Evolutionary conservation across 164 flowering plant genomes (phyloP), one percentile per base, ranked within the genome.

Genomic region (Vitis rotundifolia): DNA sequence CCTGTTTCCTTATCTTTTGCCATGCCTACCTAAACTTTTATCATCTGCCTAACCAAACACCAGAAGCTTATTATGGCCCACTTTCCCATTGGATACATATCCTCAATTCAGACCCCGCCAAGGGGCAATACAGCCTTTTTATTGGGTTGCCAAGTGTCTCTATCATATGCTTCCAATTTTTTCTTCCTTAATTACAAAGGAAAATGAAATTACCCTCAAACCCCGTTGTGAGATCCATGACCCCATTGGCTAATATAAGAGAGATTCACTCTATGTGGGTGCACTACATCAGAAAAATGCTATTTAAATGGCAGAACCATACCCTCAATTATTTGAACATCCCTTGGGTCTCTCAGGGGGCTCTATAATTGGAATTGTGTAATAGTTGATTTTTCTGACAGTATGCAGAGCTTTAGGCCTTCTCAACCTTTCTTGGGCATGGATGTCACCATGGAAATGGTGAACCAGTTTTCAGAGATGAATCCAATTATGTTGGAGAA

Each of bases 101-200:
- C 29, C 55, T 19, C 11, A 49, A 31, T 49, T 13, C 48, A 55
- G 67, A 64, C 67, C 44, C 44, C 7, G 0, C 44, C 44, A 37
- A 37, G 44, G 44, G 44, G 44, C 5, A 37, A 37, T 37, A 37
- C 44, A 37, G 7, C 44, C 44, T 37, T 37, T 37, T 37, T 3
- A 12, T 67, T 22, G 63, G 63, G 44, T 13, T 44, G 9, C 69
- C 26, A 18, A 58, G 16, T 63, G 53, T 15, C 58, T 5, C 16
- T 54, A 13, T 48, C 59, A 7, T 54, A 8, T 61, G 22, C 16
- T 63, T 63, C n/a, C n/a, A 22, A 18, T 26, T 70, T 70, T 63
- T 19, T 28, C 72, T 61, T 71, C 19, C 75, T 72, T 66, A 53
- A 53, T 53, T 51, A 29, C 54, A 60, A 67, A 73, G 71, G 59